Evolutionary conservation across 352 stramenopile species (phyloP).

Genomic region (Phytophthora chlamydospora): DNA sequence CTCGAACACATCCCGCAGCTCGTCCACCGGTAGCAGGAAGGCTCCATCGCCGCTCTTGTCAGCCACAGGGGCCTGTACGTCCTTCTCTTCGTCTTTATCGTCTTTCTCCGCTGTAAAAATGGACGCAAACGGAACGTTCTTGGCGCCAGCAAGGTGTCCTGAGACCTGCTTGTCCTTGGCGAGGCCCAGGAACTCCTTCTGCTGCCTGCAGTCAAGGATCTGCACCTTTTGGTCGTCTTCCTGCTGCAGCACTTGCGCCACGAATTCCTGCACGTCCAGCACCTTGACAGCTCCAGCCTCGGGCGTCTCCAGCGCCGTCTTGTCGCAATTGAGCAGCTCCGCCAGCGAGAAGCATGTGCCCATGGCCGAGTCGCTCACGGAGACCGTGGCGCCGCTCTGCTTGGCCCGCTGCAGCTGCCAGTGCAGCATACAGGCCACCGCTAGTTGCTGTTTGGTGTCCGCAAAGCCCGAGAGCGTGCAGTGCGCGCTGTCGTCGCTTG

Average conservation of each 20-base stretch:
- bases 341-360: conserved; percentile 42
- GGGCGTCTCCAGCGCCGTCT: conserved; percentile 34
- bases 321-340: conserved; percentile 50
- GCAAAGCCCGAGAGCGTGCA: conserved; percentile 37
- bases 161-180: conserved; percentile 42
- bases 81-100: conserved; percentile 28
- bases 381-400: conserved; percentile 29
- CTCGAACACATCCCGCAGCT: conserved; percentile 51
- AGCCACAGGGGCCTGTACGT: conserved; percentile 26
- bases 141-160: conserved; percentile 58
- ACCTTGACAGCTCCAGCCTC: conserved; percentile 28
- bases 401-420: conserved; percentile 43
- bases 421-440: conserved; percentile 56
- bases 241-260: conserved; percentile 37
- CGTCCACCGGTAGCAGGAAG: conserved; percentile 45
- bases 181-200: conserved; percentile 58
- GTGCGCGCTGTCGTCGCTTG: conserved; percentile 19
- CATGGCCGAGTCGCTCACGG: conserved; percentile 28
- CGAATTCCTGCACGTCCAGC: conserved; percentile 31
- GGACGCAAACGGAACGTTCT: conserved; percentile 56
- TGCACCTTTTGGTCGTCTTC: conserved; percentile 41
- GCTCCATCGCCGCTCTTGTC: conserved; percentile 33
- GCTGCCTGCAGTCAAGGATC: conserved; percentile 59
- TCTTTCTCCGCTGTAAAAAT: conserved; percentile 45
- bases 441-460: conserved; percentile 53